A percentile compares a stretch with the other conserved stretches of the same genome.
Evolutionary conservation across 345 rosid species (phyloP).

Genomic region (Brassica cretica): DNA sequence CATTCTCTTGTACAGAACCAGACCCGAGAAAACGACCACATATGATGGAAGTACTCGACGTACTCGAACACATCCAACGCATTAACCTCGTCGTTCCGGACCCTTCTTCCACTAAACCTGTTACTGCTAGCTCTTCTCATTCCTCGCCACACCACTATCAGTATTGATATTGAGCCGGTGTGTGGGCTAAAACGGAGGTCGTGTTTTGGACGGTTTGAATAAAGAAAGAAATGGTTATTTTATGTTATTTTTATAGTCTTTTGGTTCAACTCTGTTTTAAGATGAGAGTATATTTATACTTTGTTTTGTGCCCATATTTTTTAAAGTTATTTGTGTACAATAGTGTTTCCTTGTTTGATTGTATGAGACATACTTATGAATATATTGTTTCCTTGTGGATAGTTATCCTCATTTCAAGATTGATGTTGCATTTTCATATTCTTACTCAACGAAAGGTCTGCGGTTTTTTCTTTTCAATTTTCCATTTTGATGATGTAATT

Average conservation of each 20-base stretch:
- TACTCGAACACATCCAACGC: constrained; percentile 24
- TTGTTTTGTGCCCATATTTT: neutral
- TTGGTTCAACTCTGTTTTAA: neutral
- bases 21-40: constrained; percentile 69
- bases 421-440: neutral
- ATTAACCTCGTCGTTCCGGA: constrained; percentile 6
- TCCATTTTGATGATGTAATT: neutral
- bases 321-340: neutral
- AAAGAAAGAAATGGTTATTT: neutral
- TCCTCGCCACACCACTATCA: constrained; percentile 17
- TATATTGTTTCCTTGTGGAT: neutral
- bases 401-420: neutral
- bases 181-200: neutral
- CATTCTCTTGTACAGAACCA: constrained; percentile 45
- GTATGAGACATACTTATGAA: neutral
- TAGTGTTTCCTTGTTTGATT: neutral
- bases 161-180: constrained; percentile 16
- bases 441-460: neutral
- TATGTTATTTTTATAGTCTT: neutral
- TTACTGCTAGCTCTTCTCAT: neutral
- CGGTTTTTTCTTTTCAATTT: neutral
- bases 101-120: constrained; percentile 2
- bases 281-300: neutral
- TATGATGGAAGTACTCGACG: constrained; percentile 57
- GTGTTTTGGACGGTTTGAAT: neutral